These are phyloP conservation scores for Catunica adiposa DNA, from an alignment of 2,329 filamentous ascomycete genomes.

Conservation along the genomic window DNA sequence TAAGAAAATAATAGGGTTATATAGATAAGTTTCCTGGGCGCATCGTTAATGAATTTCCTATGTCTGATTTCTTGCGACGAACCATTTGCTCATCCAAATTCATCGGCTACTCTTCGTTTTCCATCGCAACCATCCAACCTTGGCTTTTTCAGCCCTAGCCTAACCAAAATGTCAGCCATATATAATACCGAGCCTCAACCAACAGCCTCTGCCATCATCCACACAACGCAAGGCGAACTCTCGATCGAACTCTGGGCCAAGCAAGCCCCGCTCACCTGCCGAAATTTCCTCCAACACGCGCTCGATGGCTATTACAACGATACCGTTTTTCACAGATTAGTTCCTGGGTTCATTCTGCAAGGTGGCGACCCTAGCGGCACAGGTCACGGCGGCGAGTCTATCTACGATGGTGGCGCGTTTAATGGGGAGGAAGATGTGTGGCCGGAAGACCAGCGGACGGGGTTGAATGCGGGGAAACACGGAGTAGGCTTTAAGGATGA, in stretches of 20 bases:
- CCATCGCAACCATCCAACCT: no score
- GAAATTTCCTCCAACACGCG: constrained; percentile 90
- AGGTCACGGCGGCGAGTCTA: constrained; percentile 78
- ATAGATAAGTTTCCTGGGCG: not conserved
- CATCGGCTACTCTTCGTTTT: no score
- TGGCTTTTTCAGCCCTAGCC: no score
- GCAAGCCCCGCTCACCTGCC: constrained; percentile 76
- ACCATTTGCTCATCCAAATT: no score
- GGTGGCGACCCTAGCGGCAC: constrained; percentile 90
- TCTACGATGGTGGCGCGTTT: constrained; percentile 71
- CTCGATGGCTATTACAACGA: constrained; percentile 90
- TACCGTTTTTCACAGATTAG: constrained; percentile 84
- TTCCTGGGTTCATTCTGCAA: constrained; percentile 84
- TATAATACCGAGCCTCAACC: constrained; percentile 89
- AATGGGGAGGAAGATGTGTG: constrained; percentile 55
- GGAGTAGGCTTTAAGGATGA: constrained; percentile 62
- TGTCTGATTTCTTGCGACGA: no score
- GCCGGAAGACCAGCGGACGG: constrained; percentile 49
- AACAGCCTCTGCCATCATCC: constrained; percentile 77
- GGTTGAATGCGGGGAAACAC: constrained; percentile 40
- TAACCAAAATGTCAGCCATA: constrained; percentile 57
- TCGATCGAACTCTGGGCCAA: constrained; percentile 88
- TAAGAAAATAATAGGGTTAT: not conserved
- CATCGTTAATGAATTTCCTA: not conserved
- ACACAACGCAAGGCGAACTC: constrained; percentile 80